Evolutionary conservation across 2,329 filamentous ascomycete genomes (phyloP), one percentile per base, ranked within the genome.

Genomic region (Sclerotinia nivalis): DNA sequence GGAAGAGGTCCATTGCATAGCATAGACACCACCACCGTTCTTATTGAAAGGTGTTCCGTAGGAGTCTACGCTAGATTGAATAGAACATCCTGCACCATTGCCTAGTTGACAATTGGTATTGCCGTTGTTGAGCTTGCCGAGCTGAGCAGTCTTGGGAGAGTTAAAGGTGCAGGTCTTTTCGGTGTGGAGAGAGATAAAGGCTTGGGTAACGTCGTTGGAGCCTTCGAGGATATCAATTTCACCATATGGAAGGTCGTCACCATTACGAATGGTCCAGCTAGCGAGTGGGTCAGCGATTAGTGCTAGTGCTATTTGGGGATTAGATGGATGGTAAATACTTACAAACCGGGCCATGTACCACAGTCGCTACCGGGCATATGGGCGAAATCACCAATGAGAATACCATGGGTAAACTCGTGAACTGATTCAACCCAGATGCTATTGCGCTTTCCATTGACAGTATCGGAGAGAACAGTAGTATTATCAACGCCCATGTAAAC

Each of bases 281-380:
- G 52, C 15, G 25, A 18, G 20, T 22, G 9, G 18, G 31, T 70
- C 56, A 68, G 68, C 18, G 9, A 40, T 12, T 20, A 28, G 6
- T 68, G 9, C n/a, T 34, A 15, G 7, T 69, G 20, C 13, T 47
- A 2, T 7, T 67, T 45, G 43, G 62, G 50, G 20, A 54, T 43
- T n/a, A 40, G 7, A 12, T 76, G 55, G 5, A 22, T 9, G 43
- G 3, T 37, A 5, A 20, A 12, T 15, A 66, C 70, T 65, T 79
- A 87, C 77, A 86, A 91, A 80, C 89, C 88, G 71, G 91, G 91
- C 90, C 91, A 93, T n/a, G 87, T 84, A 25, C 91, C 91, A 73
- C 91, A 93, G 64, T 86, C 82, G 1, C 88, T 88, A 84, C 84
- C 72, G 1, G 91, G 91, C 88, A 93, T 93, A 74, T 93, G 90